phyloP scores from a whole-genome alignment of 257 asterid genomes.

The Capsicum baccatum region DNA sequence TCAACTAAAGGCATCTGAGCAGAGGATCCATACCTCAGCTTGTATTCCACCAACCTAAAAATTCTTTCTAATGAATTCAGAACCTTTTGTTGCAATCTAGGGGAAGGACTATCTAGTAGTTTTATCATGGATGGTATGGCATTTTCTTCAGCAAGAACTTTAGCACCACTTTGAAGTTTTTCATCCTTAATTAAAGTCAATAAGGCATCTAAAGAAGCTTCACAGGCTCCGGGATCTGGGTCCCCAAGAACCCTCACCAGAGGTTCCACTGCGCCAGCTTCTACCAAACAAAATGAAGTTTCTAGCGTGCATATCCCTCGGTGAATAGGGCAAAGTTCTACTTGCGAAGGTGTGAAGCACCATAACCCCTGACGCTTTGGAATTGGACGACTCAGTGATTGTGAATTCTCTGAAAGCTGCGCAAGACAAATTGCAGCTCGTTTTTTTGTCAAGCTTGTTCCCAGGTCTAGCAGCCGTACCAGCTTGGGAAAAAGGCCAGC shows the following conservation, averaged over 20 bases:
- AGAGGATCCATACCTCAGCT: constrained; percentile 48
- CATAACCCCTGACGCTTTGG: constrained; percentile 50
- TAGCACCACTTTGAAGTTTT: constrained; percentile 56
- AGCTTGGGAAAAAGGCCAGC: constrained; percentile 51
- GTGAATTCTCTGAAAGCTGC: constrained; percentile 60
- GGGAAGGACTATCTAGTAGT: constrained; percentile 51
- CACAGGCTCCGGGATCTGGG: constrained; percentile 51
- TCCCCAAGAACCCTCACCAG: constrained; percentile 54
- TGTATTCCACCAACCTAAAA: constrained; percentile 55
- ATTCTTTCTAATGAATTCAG: constrained; percentile 58
- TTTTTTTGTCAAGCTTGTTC: constrained; percentile 47
- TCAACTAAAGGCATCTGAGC: constrained; percentile 62
- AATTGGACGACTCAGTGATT: constrained; percentile 45
- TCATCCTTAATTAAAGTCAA: constrained; percentile 57
- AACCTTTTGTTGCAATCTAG: constrained; percentile 59
- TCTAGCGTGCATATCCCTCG: constrained; percentile 53
- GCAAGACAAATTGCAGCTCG: constrained; percentile 56
- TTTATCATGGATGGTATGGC: constrained; percentile 56
- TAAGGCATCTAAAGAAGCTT: constrained; percentile 72
- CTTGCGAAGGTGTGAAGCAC: constrained; percentile 59
- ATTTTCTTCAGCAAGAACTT: constrained; percentile 57
- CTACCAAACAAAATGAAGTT: constrained; percentile 63
- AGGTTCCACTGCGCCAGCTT: constrained; percentile 56
- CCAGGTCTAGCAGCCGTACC: constrained; percentile 55
- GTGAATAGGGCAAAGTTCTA: constrained; percentile 59